A percentile compares a stretch with the other conserved stretches of the same genome.
These are phyloP conservation scores for Cutaneotrichosporon mucoides DNA, from an alignment of 1,284 basidiomycete genomes.

Conservation along the genomic window DNA sequence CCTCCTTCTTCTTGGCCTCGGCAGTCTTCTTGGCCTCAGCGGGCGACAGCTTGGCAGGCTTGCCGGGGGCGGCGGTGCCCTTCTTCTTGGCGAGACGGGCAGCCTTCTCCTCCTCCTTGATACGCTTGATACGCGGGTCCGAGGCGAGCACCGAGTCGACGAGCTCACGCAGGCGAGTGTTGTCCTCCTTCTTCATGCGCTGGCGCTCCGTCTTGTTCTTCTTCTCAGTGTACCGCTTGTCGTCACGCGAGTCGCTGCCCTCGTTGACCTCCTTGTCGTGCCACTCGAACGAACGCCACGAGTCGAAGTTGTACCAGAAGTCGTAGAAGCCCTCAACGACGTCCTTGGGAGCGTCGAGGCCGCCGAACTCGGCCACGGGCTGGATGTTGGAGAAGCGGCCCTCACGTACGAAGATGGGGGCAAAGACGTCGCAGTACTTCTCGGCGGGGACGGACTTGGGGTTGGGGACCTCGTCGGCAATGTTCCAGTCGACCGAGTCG, in stretches of 20 bases:
- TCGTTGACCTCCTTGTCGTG: constrained; percentile 98
- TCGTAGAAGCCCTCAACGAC: constrained; percentile 93
- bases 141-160: constrained; percentile 81
- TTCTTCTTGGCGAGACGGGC: constrained; percentile 89
- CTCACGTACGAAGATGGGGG: constrained; percentile 83
- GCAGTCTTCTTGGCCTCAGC: constrained; percentile 70
- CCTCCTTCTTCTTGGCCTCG: constrained; percentile 68
- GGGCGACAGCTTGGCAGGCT: constrained; percentile 55
- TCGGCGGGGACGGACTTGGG: constrained; percentile 60
- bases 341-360: constrained; percentile 67
- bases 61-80: constrained; percentile 46
- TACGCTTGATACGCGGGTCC: constrained; percentile 95
- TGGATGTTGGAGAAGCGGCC: constrained; percentile 82
- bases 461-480: constrained; percentile 73
- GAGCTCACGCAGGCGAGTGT: constrained; percentile 75
- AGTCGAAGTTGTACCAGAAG: constrained; percentile 99
- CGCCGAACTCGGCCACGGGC: constrained; percentile 81
- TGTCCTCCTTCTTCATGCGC: constrained; percentile 97
- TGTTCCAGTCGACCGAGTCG: constrained; percentile 87
- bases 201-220: constrained; percentile 98
- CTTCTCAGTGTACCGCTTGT: constrained; percentile 98
- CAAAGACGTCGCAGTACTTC: constrained; percentile 55
- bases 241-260: constrained; percentile 95
- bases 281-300: constrained; percentile 98
- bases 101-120: constrained; percentile 95